Evolutionary conservation across 805 yeast species (phyloP).

Genomic region (Myxozyma neotropica): DNA sequence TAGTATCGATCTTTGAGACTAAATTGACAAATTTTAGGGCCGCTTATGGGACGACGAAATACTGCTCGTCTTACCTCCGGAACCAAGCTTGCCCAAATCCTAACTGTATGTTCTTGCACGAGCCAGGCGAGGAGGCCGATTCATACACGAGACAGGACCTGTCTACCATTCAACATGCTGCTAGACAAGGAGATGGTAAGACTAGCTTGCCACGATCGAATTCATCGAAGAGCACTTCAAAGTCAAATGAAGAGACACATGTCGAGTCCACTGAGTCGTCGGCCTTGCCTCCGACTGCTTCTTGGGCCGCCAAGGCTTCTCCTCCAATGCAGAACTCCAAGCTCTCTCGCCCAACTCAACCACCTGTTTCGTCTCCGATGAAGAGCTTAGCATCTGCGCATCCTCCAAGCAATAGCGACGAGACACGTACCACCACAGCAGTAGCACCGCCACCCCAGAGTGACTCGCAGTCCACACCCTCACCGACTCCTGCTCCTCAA

Average conservation of each 20-base stretch:
- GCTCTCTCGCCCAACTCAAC: slow-evolving; percentile 7
- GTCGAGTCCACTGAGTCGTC: slow-evolving; percentile 43
- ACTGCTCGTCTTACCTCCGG: slow-evolving; percentile 92
- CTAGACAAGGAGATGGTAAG: slow-evolving; percentile 40
- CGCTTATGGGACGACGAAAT: slow-evolving; percentile 97
- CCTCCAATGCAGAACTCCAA: slow-evolving; percentile 42
- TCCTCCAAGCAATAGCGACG: background rate
- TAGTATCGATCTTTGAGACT: background rate
- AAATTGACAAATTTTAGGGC: slow-evolving; percentile 50
- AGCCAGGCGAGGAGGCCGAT: slow-evolving; percentile 99
- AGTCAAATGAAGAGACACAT: slow-evolving; percentile 16
- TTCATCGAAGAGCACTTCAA: background rate
- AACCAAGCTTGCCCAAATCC: slow-evolving; percentile 98
- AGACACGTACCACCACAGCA: background rate
- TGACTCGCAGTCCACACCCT: background rate
- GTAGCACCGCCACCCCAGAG: background rate
- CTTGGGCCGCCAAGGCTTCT: slow-evolving; percentile 56
- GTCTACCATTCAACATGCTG: slow-evolving; percentile 62
- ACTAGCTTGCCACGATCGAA: slow-evolving; percentile 17
- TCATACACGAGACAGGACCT: slow-evolving; percentile 88
- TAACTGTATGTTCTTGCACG: slow-evolving; percentile 97
- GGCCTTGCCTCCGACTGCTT: slow-evolving; percentile 70
- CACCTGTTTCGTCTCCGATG: background rate
- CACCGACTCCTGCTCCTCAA: background rate
- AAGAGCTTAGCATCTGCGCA: background rate